Conservation (phyloP, 352 stramenopile species). For the Pythium phragmitis region DNA sequence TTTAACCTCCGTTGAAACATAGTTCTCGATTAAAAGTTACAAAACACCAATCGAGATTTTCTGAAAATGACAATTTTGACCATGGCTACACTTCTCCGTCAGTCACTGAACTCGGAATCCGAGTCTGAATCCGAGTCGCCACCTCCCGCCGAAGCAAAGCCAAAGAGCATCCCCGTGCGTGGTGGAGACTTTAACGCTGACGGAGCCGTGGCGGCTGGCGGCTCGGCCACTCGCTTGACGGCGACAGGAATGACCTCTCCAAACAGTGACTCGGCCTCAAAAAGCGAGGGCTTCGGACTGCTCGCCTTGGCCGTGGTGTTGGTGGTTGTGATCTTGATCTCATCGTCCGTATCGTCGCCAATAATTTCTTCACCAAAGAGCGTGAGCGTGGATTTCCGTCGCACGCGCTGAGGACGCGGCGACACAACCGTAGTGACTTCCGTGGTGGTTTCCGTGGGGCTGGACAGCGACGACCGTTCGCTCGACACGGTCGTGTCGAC, state of each 20-base stretch:
- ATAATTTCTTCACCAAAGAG: constrained; percentile 30
- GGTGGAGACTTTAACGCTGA: neutral
- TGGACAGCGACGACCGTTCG: constrained; percentile 9
- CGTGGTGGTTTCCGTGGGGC: neutral
- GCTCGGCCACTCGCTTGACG: neutral
- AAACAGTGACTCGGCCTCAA: constrained; percentile 50
- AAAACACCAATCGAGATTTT: constrained; percentile 1
- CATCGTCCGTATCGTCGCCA: constrained; percentile 19
- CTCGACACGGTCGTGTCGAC: constrained; percentile 11
- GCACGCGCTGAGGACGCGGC: neutral
- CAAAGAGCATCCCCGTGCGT: constrained; percentile 51
- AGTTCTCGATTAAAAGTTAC: neutral
- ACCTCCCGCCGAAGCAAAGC: constrained; percentile 41
- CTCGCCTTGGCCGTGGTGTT: neutral
- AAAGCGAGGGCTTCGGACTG: constrained; percentile 2
- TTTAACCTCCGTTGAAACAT: constrained; percentile 3
- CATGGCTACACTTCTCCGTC: constrained; percentile 30
- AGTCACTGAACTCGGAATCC: constrained; percentile 55
- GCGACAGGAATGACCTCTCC: constrained; percentile 31
- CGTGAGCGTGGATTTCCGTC: constrained; percentile 23
- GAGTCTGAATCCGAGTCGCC: constrained; percentile 47
- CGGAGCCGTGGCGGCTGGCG: neutral
- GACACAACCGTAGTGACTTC: neutral
- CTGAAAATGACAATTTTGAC: constrained; percentile 1
- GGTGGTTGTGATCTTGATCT: neutral